Percentiles rank a stretch among this genome's conserved stretches.
phyloP scores from a whole-genome alignment of 108 stramenopile genomes.

The Nitzschia sp. region DNA sequence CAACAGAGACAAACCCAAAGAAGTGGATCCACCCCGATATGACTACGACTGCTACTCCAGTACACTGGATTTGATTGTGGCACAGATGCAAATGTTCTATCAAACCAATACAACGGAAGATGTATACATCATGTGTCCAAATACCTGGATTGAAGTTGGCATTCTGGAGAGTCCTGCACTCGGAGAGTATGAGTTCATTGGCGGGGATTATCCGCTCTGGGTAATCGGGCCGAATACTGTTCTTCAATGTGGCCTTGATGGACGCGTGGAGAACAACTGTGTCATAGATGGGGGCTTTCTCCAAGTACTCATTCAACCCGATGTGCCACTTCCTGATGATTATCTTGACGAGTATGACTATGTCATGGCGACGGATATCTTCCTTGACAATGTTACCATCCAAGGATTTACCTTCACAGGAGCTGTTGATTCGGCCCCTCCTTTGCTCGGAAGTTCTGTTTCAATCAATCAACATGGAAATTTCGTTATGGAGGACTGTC shows the following conservation, averaged over 20 bases:
- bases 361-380: not conserved
- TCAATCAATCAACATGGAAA: constrained; percentile 11
- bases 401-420: constrained; percentile 14
- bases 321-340: not conserved
- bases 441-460: constrained; percentile 5
- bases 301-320: not conserved
- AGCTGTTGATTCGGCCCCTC: not conserved
- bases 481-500: constrained; percentile 11
- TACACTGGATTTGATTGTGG: constrained; percentile 4
- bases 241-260: constrained; percentile 23
- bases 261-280: constrained; percentile 16
- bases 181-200: not conserved
- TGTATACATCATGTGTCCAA: constrained; percentile 15
- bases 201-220: constrained; percentile 18
- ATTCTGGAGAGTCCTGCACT: not conserved
- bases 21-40: not conserved
- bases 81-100: not conserved
- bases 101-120: not conserved
- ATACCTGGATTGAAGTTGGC: constrained; percentile 13
- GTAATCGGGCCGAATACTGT: not conserved
- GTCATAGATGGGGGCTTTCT: constrained; percentile 21
- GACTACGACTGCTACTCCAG: constrained; percentile 15
- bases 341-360: not conserved
- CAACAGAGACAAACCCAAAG: not conserved
- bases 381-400: not conserved